Evolutionary conservation across 2,329 filamentous ascomycete genomes (phyloP).

Genomic region (Aspergillus sp.): DNA sequence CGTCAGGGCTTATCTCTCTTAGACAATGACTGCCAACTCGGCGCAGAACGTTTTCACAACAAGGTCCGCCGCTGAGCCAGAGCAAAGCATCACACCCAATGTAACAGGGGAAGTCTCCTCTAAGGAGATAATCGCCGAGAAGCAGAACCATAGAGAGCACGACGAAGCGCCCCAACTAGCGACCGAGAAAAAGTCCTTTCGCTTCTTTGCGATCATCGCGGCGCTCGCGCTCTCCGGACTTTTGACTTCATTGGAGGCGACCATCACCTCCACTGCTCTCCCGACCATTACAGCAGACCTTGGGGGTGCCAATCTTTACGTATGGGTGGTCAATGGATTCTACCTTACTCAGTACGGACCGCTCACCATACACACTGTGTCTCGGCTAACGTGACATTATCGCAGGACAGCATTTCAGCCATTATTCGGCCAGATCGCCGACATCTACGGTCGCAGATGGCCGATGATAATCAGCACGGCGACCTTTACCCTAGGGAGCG

Average conservation of each 20-base stretch:
- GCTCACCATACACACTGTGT: not conserved
- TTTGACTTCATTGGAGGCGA: slow-evolving; percentile 36
- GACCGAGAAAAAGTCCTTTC: not conserved
- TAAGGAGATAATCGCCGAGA: too few relatives aligned
- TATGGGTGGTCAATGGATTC: not conserved
- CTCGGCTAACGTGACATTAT: not conserved
- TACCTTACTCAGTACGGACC: not conserved
- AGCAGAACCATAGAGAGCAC: too few relatives aligned
- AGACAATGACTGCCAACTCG: too few relatives aligned
- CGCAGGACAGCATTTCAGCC: slow-evolving; percentile 40
- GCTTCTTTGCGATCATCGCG: not conserved
- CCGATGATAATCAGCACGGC: slow-evolving; percentile 45
- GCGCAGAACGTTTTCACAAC: not conserved
- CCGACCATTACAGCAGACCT: slow-evolving; percentile 41
- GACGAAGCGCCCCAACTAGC: not conserved
- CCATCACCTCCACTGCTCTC: slow-evolving; percentile 44
- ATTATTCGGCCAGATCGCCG: slow-evolving; percentile 53
- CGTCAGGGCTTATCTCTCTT: too few relatives aligned
- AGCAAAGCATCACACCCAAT: not conserved
- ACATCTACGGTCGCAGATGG: slow-evolving; percentile 56
- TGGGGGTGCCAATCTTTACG: slow-evolving; percentile 23
- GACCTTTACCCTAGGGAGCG: slow-evolving; percentile 56
- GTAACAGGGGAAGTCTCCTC: not conserved
- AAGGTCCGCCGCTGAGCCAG: not conserved
- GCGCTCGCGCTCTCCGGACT: not conserved